phyloP scores from a whole-genome alignment of 2,329 filamentous ascomycete genomes.

The Fusarium sp. region DNA sequence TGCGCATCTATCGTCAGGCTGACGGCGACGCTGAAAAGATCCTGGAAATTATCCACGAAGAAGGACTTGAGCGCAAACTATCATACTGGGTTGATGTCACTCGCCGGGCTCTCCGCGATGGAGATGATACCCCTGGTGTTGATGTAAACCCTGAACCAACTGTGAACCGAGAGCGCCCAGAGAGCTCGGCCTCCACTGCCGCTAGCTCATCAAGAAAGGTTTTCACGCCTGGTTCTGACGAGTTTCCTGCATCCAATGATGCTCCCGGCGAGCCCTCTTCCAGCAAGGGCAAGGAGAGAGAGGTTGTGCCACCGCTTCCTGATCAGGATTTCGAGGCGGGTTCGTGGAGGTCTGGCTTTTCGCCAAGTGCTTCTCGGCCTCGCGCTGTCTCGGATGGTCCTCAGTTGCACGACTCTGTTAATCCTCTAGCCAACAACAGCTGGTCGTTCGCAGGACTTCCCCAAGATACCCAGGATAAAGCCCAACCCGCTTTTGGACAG shows the following conservation, averaged over 20 bases:
- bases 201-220: conserved; percentile 46
- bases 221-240: conserved; percentile 46
- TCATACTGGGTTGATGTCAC: conserved; percentile 72
- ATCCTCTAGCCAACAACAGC: conserved; percentile 71
- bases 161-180: conserved; percentile 24
- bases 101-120: conserved; percentile 48
- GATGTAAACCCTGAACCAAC: conserved; percentile 9
- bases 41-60: conserved; percentile 72
- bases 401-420: conserved; percentile 58
- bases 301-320: conserved; percentile 20
- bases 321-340: conserved; percentile 16
- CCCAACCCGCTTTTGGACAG: not conserved
- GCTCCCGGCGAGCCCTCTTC: conserved; percentile 18
- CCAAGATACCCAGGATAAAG: conserved; percentile 30
- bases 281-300: conserved; percentile 39
- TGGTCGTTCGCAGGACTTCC: conserved; percentile 69
- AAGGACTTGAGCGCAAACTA: conserved; percentile 71
- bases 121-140: conserved; percentile 16
- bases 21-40: conserved; percentile 72
- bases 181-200: conserved; percentile 45
- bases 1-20: conserved; percentile 72
- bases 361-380: conserved; percentile 56
- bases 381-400: conserved; percentile 72
- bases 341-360: conserved; percentile 22
- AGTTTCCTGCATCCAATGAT: conserved; percentile 35